Evolutionary conservation across 495 filamentous ascomycete genomes (phyloP), one percentile per base, ranked within the genome.

Genomic region (Daldinia concentrica): DNA sequence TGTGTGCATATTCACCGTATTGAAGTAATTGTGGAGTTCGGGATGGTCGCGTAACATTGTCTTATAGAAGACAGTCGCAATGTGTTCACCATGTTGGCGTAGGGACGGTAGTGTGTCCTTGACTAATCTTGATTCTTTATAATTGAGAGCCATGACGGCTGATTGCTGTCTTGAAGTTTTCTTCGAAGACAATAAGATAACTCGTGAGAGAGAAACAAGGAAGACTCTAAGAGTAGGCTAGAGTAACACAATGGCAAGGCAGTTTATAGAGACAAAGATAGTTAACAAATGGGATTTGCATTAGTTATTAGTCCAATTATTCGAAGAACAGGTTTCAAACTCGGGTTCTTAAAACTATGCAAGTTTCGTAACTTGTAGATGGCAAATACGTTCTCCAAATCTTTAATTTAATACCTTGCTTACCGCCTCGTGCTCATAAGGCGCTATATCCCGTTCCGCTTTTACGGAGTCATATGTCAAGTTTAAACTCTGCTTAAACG

Each of bases 21-120:
- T 92, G 86, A 93, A 93, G 75, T 90, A 81, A 71, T 86, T 83
- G 68, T 90, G 85, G 8, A 93, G 85, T 52, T 86, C 83, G 0
- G 90, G 91, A 69, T 90, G 82, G 29, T 87, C 88, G 22, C 71
- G 76, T 11, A 93, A 81, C 85, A 93, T 86, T 76, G 86, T 89
- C 68, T 82, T 80, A 82, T 93, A 93, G 80, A 93, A 92, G 64
- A 83, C 80, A 32, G 81, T 84, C 5, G 90, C 89, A 79, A 93
- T 91, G 59, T 83, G 83, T 60, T 83, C 81, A 72, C 91, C 91
- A 79, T 93, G 86, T 67, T 88, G 82, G 15, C 84, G 82, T 1
- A 93, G 82, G 9, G 80, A 77, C 17, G 83, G 82, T 60, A 85
- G 73, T 29, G 83, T 84, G 51, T 80, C 80, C 75, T 75, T 80